Percentiles rank a stretch among this genome's conserved stretches.
Conservation (phyloP, 2,329 filamentous ascomycete genomes). For the Corynespora cassiicola region DNA sequence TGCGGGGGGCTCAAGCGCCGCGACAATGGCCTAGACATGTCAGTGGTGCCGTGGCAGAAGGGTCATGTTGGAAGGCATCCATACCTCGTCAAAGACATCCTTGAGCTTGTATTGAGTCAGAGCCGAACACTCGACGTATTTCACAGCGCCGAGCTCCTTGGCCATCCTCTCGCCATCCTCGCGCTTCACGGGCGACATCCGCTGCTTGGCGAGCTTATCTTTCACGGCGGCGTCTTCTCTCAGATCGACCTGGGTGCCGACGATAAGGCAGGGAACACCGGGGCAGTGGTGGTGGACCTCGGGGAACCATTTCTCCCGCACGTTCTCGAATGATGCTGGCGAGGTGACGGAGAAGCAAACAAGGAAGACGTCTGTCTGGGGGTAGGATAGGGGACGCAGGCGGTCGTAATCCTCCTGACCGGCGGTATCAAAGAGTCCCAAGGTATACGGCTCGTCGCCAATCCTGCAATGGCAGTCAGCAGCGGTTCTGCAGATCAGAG, state of each 20-base stretch:
- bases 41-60: slow-evolving; percentile 10
- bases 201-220: slow-evolving; percentile 93
- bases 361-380: slow-evolving; percentile 97
- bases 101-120: slow-evolving; percentile 98
- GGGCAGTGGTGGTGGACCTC: slow-evolving; percentile 99
- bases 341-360: slow-evolving; percentile 99
- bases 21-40: slow-evolving; percentile 80
- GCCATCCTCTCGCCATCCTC: slow-evolving; percentile 97
- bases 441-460: slow-evolving; percentile 96
- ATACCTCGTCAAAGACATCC: slow-evolving; percentile 98
- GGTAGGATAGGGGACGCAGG: slow-evolving; percentile 93
- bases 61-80: slow-evolving; percentile 27
- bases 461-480: slow-evolving; percentile 70
- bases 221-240: slow-evolving; percentile 85
- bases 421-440: slow-evolving; percentile 97
- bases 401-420: slow-evolving; percentile 99
- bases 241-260: slow-evolving; percentile 96
- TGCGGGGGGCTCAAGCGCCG: slow-evolving; percentile 85
- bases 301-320: slow-evolving; percentile 98
- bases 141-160: slow-evolving; percentile 95
- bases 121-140: slow-evolving; percentile 98
- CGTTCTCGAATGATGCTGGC: slow-evolving; percentile 98
- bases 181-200: slow-evolving; percentile 90
- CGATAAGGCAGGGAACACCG: slow-evolving; percentile 95
- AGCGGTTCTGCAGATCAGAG: slow-evolving; percentile 17